A percentile compares a stretch with the other conserved stretches of the same genome.
These are phyloP conservation scores for Sporothrix inflata DNA, from an alignment of 2,329 filamentous ascomycete species.

Conservation along the genomic window DNA sequence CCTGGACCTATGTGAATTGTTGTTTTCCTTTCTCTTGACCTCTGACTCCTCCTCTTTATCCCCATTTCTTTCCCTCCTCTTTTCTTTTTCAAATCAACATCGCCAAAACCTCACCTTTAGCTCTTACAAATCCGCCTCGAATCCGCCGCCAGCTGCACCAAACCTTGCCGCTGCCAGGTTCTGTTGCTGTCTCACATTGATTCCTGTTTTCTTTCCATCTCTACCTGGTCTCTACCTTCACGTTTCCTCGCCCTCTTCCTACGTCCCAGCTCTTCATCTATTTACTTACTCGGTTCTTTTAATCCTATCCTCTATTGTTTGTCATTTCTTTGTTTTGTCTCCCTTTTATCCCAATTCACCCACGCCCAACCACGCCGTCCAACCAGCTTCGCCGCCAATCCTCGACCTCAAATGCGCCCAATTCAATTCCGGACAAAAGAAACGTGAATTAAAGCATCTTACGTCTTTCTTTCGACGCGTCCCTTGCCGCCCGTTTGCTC, in stretches of 20 bases:
- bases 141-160: neutral
- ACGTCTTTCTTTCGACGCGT: neutral
- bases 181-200: conserved; percentile 9
- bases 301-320: neutral
- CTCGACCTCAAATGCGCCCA: neutral
- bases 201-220: conserved; percentile 7
- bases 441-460: neutral
- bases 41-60: neutral
- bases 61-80: neutral
- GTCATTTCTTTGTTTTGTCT: neutral
- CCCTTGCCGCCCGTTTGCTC: conserved; percentile 1
- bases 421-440: neutral
- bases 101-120: neutral
- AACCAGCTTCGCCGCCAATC: neutral
- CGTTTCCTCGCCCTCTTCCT: neutral
- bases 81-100: neutral
- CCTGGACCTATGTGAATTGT: neutral
- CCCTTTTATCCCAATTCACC: neutral
- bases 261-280: neutral
- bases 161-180: conserved; percentile 4
- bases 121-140: neutral
- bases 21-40: neutral
- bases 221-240: neutral
- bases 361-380: neutral
- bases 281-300: neutral